phyloP scores from a whole-genome alignment of 352 stramenopile genomes.

The Elongisporangium prolatum region DNA sequence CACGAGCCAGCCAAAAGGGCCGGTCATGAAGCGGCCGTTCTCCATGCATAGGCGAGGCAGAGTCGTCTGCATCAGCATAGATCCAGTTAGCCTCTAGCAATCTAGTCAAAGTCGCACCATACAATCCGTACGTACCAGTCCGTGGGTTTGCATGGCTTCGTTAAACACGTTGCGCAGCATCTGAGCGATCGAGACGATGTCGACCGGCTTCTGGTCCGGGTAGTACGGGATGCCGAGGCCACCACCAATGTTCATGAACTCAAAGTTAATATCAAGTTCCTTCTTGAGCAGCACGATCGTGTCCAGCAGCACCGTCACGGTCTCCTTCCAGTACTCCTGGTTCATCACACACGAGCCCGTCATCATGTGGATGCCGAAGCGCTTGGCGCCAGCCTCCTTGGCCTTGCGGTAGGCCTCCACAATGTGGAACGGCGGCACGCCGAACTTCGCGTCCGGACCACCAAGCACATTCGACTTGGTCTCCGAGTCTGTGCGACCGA shows the following conservation, averaged over 20 bases:
- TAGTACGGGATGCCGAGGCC: constrained; percentile 86
- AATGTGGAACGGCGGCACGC: constrained; percentile 84
- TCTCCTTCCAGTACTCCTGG: constrained; percentile 88
- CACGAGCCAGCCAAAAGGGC: constrained; percentile 83
- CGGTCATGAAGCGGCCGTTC: constrained; percentile 88
- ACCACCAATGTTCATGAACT: constrained; percentile 91
- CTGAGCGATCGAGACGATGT: constrained; percentile 63
- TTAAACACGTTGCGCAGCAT: constrained; percentile 80
- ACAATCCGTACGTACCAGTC: constrained; percentile 25
- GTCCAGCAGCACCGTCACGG: constrained; percentile 77
- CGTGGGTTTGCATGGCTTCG: constrained; percentile 62
- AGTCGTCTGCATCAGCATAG: constrained; percentile 11
- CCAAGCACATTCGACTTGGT: constrained; percentile 88
- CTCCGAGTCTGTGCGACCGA: constrained; percentile 86
- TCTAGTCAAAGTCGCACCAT: too few relatives aligned
- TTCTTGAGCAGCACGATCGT: constrained; percentile 75
- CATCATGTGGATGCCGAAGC: constrained; percentile 92
- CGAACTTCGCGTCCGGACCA: constrained; percentile 87
- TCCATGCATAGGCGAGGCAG: constrained; percentile 84
- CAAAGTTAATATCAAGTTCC: constrained; percentile 84
- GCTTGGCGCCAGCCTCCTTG: constrained; percentile 67
- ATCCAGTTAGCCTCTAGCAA: not conserved
- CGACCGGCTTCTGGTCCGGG: constrained; percentile 60
- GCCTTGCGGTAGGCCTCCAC: constrained; percentile 84
- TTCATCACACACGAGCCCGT: constrained; percentile 88